These are phyloP conservation scores for Phytophthora pisi DNA, from an alignment of 352 stramenopile species.

Conservation along the genomic window DNA sequence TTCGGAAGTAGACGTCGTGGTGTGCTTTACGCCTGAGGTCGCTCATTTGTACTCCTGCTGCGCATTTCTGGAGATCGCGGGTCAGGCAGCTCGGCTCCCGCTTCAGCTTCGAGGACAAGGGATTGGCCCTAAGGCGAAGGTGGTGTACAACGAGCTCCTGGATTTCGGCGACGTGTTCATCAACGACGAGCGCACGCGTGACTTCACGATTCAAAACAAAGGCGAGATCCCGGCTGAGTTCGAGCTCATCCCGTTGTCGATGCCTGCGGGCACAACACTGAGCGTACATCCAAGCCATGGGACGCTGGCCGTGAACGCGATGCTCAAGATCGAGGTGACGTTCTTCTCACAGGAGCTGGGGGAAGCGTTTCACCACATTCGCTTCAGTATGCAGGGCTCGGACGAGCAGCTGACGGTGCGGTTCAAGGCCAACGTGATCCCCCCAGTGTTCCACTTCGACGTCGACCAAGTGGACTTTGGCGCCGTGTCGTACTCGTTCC, in stretches of 20 bases:
- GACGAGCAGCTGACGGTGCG: slow-evolving; percentile 81
- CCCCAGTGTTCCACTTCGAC: slow-evolving; percentile 94
- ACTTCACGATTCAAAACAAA: slow-evolving; percentile 94
- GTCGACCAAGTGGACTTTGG: slow-evolving; percentile 92
- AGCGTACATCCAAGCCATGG: slow-evolving; percentile 54
- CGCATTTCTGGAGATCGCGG: slow-evolving; percentile 91
- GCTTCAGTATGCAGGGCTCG: slow-evolving; percentile 88
- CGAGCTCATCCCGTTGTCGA: slow-evolving; percentile 53
- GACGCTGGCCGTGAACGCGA: slow-evolving; percentile 77
- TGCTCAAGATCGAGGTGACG: slow-evolving; percentile 82
- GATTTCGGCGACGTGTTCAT: slow-evolving; percentile 97
- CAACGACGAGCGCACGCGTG: slow-evolving; percentile 83
- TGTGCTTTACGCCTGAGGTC: slow-evolving; percentile 88
- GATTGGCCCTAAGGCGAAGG: slow-evolving; percentile 92
- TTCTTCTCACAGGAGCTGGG: slow-evolving; percentile 90
- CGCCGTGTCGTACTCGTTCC: slow-evolving; percentile 91
- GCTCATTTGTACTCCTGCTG: slow-evolving; percentile 83
- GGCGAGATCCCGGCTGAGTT: slow-evolving; percentile 93
- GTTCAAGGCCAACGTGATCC: slow-evolving; percentile 92
- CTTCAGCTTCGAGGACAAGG: slow-evolving; percentile 89
- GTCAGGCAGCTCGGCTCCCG: slow-evolving; percentile 88
- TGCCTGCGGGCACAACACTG: slow-evolving; percentile 44
- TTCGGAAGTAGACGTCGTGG: slow-evolving; percentile 90
- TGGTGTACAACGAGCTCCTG: slow-evolving; percentile 94
- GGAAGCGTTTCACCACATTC: slow-evolving; percentile 86